phyloP scores from a whole-genome alignment of 768 basidiomycete species.

The Fomitopsis pulvina region DNA sequence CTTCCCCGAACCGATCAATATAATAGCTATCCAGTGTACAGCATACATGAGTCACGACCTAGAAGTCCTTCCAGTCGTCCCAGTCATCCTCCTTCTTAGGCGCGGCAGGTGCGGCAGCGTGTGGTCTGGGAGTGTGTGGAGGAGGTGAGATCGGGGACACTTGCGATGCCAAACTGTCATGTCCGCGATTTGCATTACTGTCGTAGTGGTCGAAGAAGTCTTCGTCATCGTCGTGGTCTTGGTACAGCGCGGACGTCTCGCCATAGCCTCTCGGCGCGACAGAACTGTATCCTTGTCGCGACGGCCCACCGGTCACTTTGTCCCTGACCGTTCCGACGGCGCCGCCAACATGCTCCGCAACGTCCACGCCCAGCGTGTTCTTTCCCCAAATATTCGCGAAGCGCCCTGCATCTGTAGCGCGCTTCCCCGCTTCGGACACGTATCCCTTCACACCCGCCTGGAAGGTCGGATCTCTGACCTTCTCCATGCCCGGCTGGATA shows the following conservation, averaged over 20 bases:
- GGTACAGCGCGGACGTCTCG: conserved; percentile 58
- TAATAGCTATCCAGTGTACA: background rate
- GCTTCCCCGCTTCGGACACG: conserved; percentile 59
- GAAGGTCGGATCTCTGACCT: conserved; percentile 73
- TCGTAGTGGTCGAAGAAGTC: conserved; percentile 54
- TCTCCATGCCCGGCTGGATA: conserved; percentile 84
- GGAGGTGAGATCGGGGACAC: conserved; percentile 6
- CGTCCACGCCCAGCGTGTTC: conserved; percentile 75
- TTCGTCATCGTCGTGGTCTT: conserved; percentile 52
- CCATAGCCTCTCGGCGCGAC: conserved; percentile 38
- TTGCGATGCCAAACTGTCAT: conserved; percentile 7
- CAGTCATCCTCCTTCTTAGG: conserved; percentile 35
- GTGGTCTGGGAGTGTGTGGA: no score
- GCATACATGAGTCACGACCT: conserved; percentile 3
- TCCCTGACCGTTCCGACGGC: conserved; percentile 62
- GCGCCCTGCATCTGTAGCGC: conserved; percentile 53
- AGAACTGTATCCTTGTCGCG: conserved; percentile 31
- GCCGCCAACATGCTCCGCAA: conserved; percentile 69
- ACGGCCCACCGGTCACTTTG: conserved; percentile 47
- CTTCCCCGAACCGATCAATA: background rate
- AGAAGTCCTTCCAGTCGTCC: conserved; percentile 47
- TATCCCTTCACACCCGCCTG: conserved; percentile 72
- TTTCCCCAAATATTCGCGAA: conserved; percentile 76
- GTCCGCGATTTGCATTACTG: conserved; percentile 9
- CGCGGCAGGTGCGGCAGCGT: conserved; percentile 11